Base-by-base conservation (phyloP, 192 early-diverging fungal species). In the Endogone sp. region DNA sequence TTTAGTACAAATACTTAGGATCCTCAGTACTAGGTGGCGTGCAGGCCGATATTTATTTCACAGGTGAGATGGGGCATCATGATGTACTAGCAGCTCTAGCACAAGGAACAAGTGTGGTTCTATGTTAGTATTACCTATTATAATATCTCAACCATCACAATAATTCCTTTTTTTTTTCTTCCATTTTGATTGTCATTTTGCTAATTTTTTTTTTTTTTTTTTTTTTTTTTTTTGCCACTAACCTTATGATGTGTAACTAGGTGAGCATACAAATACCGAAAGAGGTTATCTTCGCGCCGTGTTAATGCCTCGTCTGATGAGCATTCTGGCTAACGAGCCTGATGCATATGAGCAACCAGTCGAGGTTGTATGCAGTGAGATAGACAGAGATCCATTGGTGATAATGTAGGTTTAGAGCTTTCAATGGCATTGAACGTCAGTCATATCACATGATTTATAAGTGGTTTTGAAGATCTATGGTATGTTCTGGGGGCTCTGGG, bases 41-140 rank as follows among this genome's bases (percentile, higher is more conserved):
- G 0, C 72, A 74, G 20, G 90, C 93, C 3, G 95, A 97, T 75
- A 69, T 98, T 27, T 94, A 88, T 69, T 86, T 94, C 30, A 95
- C 97, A 8, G 97, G 95, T 16, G 97, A 98, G 83, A 94, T 98
- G 90, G 88, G 88, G 16, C 97, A 98, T 71, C 97, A 98, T 62
- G 94, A 95, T 55, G 88, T 95, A 3, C 83, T 98, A n/a, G 92
- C 87, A 26, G 92, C 93, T 13, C 64, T 91, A 4, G 88, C 86
- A 9, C 83, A 88, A 55, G 82, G 85, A 64, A 92, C 88, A 13
- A 93, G 92, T 66, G 93, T 95, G 3, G 84, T 98, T 37, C 80
- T 98, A 64, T 92, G 88, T 76, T 74, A 81, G 75, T 64, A 65
- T 28, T 37, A 32, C 22, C 55, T 16, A 23, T 30, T 13, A 27